These are phyloP conservation scores for Neofusicoccum umdonicola DNA, from an alignment of 2,329 filamentous ascomycete species.

Conservation along the genomic window DNA sequence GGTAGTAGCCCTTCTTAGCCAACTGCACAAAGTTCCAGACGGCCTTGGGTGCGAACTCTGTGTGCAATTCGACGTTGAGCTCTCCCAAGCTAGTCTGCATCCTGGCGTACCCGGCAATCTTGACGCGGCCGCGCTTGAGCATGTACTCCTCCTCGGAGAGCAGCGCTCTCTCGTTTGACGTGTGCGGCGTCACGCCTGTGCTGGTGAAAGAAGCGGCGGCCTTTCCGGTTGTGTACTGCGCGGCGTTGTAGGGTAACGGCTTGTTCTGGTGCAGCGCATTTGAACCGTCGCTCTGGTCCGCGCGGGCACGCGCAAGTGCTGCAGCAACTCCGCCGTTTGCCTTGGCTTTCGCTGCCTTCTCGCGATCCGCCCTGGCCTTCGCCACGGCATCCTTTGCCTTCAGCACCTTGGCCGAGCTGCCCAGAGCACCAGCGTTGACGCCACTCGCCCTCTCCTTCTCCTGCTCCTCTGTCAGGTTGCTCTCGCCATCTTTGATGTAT, in stretches of 20 bases:
- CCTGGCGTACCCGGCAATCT: conserved; percentile 87
- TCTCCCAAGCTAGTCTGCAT: conserved; percentile 82
- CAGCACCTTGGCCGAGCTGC: conserved; percentile 77
- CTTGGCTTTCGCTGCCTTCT: conserved; percentile 32
- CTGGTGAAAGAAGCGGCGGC: conserved; percentile 94
- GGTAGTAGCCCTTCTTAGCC: conserved; percentile 87
- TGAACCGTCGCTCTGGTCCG: conserved; percentile 24
- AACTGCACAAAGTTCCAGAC: conserved; percentile 97
- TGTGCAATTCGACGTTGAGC: conserved; percentile 83
- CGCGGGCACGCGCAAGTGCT: conserved; percentile 23
- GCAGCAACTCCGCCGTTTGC: conserved; percentile 25
- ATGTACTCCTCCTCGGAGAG: conserved; percentile 95
- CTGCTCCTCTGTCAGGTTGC: conserved; percentile 66
- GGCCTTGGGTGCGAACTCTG: conserved; percentile 85
- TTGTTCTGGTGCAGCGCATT: conserved; percentile 28
- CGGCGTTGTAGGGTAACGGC: conserved; percentile 72
- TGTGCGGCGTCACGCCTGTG: conserved; percentile 89
- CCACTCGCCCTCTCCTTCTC: conserved; percentile 64
- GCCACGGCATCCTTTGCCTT: conserved; percentile 94
- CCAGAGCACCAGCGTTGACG: conserved; percentile 78
- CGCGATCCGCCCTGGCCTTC: conserved; percentile 73
- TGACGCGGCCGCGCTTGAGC: conserved; percentile 84
- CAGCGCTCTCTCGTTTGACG: conserved; percentile 79
- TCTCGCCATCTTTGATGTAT: conserved; percentile 77
- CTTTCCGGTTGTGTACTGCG: conserved; percentile 82